A percentile compares a stretch with the other conserved stretches of the same genome.
These are phyloP conservation scores for Chrysosphaeria jannelii DNA, from an alignment of 2,329 filamentous ascomycete genomes.

Conservation along the genomic window DNA sequence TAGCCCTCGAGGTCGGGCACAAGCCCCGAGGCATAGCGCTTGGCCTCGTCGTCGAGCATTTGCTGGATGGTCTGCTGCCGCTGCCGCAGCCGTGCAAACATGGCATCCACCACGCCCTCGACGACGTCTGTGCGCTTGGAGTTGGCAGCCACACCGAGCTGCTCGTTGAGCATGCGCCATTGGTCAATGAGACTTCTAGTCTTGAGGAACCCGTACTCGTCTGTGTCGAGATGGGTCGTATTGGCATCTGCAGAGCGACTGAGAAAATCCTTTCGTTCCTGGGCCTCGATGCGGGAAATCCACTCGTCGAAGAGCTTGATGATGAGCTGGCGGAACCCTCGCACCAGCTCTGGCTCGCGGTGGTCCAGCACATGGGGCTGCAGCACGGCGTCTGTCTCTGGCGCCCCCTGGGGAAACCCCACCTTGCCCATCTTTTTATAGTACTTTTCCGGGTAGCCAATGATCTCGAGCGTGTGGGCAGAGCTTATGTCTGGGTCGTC, in stretches of 20 bases:
- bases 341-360: conserved; percentile 64
- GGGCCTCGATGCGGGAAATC: conserved; percentile 74
- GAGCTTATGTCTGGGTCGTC: conserved; percentile 65
- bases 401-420: conserved; percentile 41
- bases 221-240: conserved; percentile 53
- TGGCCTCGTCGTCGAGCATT: conserved; percentile 63
- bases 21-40: conserved; percentile 24
- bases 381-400: conserved; percentile 29
- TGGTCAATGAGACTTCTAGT: conserved; percentile 79
- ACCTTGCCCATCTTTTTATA: conserved; percentile 87
- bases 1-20: conserved; percentile 29
- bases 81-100: conserved; percentile 61
- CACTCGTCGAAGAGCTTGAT: conserved; percentile 89
- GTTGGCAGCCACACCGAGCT: conserved; percentile 57
- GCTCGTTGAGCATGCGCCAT: conserved; percentile 93
- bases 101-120: conserved; percentile 84
- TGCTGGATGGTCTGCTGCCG: conserved; percentile 68
- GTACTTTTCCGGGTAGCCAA: conserved; percentile 89
- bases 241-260: conserved; percentile 37
- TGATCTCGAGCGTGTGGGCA: conserved; percentile 65
- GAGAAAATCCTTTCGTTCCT: conserved; percentile 55
- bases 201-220: conserved; percentile 71
- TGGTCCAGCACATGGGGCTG: conserved; percentile 70
- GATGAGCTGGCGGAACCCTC: conserved; percentile 83
- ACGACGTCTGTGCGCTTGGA: conserved; percentile 72